phyloP scores from a whole-genome alignment of 495 filamentous ascomycete species.

The Hypoxylon subgilvum region DNA sequence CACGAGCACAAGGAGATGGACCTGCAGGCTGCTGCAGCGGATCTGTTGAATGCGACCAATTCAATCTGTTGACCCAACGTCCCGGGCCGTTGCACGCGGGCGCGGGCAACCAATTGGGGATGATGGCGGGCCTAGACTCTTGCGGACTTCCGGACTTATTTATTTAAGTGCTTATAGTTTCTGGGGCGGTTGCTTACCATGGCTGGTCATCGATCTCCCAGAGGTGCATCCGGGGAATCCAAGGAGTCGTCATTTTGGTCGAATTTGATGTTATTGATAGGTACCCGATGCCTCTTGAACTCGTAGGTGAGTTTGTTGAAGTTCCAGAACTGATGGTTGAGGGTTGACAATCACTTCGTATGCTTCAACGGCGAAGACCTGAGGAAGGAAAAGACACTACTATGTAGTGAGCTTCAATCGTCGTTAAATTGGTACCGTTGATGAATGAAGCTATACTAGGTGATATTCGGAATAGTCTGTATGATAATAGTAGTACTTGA shows the following conservation, averaged over 20 bases:
- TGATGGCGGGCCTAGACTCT: too few relatives aligned
- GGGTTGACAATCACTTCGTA: too few relatives aligned
- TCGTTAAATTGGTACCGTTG: conserved; percentile 11
- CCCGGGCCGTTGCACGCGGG: neutral
- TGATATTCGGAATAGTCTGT: too few relatives aligned
- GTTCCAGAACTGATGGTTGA: too few relatives aligned
- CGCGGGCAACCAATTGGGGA: conserved; percentile 19
- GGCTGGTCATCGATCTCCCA: conserved; percentile 62
- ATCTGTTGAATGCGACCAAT: conserved; percentile 16
- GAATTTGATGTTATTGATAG: neutral
- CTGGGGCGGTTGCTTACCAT: conserved; percentile 47
- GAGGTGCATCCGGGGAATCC: conserved; percentile 60
- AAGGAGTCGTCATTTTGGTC: conserved; percentile 50
- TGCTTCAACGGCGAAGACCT: too few relatives aligned
- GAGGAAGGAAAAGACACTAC: too few relatives aligned
- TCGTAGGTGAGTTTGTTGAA: too few relatives aligned
- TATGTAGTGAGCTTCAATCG: neutral
- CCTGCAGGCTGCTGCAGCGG: neutral
- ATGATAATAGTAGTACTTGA: too few relatives aligned
- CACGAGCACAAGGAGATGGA: neutral
- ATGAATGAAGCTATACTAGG: conserved; percentile 7
- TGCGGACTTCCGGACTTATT: conserved; percentile 27
- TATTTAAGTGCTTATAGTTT: conserved; percentile 13
- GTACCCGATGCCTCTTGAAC: too few relatives aligned
- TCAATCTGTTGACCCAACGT: conserved; percentile 29